These are phyloP conservation scores for Apiospora pterosperma DNA, from an alignment of 2,329 filamentous ascomycete genomes.

Conservation along the genomic window DNA sequence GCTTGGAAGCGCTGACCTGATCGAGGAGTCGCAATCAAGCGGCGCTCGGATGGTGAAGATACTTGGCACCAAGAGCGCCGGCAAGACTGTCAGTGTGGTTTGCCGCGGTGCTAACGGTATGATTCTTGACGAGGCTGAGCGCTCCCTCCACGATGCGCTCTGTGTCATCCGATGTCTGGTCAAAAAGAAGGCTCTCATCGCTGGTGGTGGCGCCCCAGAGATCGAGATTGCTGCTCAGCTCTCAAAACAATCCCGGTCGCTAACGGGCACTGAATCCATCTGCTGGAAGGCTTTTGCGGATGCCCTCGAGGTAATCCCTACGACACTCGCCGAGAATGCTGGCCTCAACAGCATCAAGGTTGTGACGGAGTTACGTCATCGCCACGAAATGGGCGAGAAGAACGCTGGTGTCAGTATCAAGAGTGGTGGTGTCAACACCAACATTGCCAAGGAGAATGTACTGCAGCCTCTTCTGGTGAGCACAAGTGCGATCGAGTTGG, in stretches of 20 bases:
- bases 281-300: constrained; percentile 99
- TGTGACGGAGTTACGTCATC: constrained; percentile 89
- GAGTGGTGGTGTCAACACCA: constrained; percentile 92
- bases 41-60: constrained; percentile 94
- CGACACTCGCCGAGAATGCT: constrained; percentile 94
- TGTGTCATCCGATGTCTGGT: constrained; percentile 96
- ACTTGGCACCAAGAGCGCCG: constrained; percentile 78
- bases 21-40: constrained; percentile 85
- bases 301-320: constrained; percentile 94
- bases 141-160: constrained; percentile 92
- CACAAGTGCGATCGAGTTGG: constrained; percentile 95
- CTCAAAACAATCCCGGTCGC: constrained; percentile 73
- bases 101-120: constrained; percentile 91
- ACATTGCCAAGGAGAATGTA: constrained; percentile 96
- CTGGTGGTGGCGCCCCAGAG: constrained; percentile 92
- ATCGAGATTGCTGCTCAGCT: constrained; percentile 92
- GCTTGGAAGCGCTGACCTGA: constrained; percentile 85
- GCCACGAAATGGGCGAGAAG: constrained; percentile 91
- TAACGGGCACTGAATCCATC: constrained; percentile 90
- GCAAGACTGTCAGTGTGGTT: constrained; percentile 91
- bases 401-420: constrained; percentile 98
- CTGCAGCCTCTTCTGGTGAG: constrained; percentile 93
- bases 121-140: constrained; percentile 95
- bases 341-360: constrained; percentile 98
- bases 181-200: constrained; percentile 99